Base-by-base conservation (phyloP, 768 basidiomycete species). In the Saitozyma sp. region DNA sequence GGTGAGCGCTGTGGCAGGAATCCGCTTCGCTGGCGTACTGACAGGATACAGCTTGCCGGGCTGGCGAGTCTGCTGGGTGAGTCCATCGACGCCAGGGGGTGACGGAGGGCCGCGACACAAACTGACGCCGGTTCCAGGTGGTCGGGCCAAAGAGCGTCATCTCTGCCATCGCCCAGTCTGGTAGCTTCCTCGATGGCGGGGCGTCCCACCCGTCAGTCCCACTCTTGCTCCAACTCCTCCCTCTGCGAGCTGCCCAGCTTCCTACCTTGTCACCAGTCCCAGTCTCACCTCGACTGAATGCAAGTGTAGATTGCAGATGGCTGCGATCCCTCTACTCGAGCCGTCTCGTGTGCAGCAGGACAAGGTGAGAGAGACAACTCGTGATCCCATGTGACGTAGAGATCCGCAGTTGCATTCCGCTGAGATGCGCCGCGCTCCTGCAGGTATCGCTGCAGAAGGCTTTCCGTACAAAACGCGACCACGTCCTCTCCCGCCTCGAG, bases 131-230 rank as follows among this genome's bases (percentile, higher is more conserved):
- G 29, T 48, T 2, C 2, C 29, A 61, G 60, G 60, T 96, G 40
- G 76, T 95, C 19, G 93, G 92, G 0, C 94, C 93, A 14, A 92
- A 89, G 81, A 89, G 90, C 76, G 77, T 96, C 50, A 84, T 96
- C 67, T 87, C 88, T 8, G 93, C 93, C 0, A 85, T 97, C 48
- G 91, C 90, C n/a, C 94, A 97, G 75, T 89, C 89, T 20, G 90
- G 89, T 82, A 92, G 90, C 9, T 96, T 92, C 86, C 82, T 97
- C 59, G 94, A 97, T 71, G 94, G 94, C 16, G 94, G 94, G 60
- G 91, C 91, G 4, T 92, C 91, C 73, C 92, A 94, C 78, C 90
- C 91, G 88, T 92, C 78, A 75, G 89, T 80, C 8, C 48, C 50
- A 49, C 37, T 54, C 52, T 46, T 43, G 1, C 48, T 29, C 52